Conservation (phyloP, 1,284 basidiomycete genomes). For the Hemileia vastatrix region DNA sequence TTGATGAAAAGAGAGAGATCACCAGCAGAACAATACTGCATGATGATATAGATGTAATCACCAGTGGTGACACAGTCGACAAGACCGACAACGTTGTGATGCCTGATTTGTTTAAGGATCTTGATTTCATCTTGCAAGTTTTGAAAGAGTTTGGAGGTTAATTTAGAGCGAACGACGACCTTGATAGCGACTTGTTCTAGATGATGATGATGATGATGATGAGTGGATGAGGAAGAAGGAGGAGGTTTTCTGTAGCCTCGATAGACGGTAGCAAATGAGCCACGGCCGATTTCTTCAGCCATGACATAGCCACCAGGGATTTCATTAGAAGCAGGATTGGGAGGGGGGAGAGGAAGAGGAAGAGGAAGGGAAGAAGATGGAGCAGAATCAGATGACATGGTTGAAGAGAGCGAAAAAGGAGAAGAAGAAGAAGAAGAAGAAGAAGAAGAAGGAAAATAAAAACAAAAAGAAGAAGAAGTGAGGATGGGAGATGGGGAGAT, state of each 20-base stretch:
- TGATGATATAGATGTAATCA: constrained; percentile 89
- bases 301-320: constrained; percentile 49
- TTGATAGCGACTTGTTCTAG: constrained; percentile 73
- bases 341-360: too few relatives aligned
- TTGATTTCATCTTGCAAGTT: constrained; percentile 96
- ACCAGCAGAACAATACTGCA: constrained; percentile 92
- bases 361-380: too few relatives aligned
- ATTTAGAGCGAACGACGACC: constrained; percentile 77
- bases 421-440: too few relatives aligned
- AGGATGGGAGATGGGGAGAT: too few relatives aligned
- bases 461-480: too few relatives aligned
- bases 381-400: too few relatives aligned
- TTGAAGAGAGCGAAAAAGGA: too few relatives aligned
- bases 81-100: constrained; percentile 85
- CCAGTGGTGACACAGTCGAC: constrained; percentile 87
- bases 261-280: constrained; percentile 93
- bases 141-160: constrained; percentile 85
- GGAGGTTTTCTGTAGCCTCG: constrained; percentile 74
- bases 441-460: too few relatives aligned
- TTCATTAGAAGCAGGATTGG: too few relatives aligned
- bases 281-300: constrained; percentile 54
- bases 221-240: constrained; percentile 6
- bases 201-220: background rate
- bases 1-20: constrained; percentile 95
- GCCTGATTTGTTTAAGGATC: constrained; percentile 85